Evolutionary conservation across 2,329 filamentous ascomycete species (phyloP), one percentile per base, ranked within the genome.

Genomic region (Alternaria sp.): DNA sequence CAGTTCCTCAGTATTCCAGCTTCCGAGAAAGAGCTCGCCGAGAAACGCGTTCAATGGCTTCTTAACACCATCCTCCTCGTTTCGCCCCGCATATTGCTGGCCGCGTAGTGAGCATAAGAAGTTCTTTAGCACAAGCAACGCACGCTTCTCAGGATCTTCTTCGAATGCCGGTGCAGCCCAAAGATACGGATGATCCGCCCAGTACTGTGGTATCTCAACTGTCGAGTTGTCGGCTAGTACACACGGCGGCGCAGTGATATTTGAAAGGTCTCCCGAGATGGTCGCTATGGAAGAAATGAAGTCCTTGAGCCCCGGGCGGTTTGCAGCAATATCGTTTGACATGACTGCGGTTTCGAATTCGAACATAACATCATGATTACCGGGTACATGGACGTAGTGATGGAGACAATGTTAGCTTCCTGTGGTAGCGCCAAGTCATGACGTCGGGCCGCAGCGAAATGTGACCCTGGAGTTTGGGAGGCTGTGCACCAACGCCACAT

Each of bases 41-140:
- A 83, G 71, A 51, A 83, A 83, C 1, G 82, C 80, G 60, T 84
- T 84, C 46, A 84, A 66, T 0, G 82, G 82, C 62, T 84, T 85
- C 72, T 82, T 84, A 1, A 81, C 76, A 4, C 80, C 80, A 13
- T 80, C 76, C 24, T 65, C 70, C 33, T 78, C 75, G 8, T 74
- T 65, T n/a, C 79, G 72, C 4, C 80, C 80, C 2, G 78, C 79
- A 56, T 82, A 83, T 52, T 82, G 80, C 63, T 84, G 82, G 8
- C 80, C 78, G 52, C 78, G 79, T 21, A 83, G 67, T 26, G 78
- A 80, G 14, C 78, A 76, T 24, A 84, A 70, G 60, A 83, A 84
- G 74, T 81, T 83, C 62, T 82, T 82, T 14, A 83, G 70, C 0
- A 84, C 79, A 8, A 80, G 74, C 8, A 84, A 68, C 5, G 80